Evolutionary conservation across 257 asterid species (phyloP).

Genomic region (Coffea eugenioides): DNA sequence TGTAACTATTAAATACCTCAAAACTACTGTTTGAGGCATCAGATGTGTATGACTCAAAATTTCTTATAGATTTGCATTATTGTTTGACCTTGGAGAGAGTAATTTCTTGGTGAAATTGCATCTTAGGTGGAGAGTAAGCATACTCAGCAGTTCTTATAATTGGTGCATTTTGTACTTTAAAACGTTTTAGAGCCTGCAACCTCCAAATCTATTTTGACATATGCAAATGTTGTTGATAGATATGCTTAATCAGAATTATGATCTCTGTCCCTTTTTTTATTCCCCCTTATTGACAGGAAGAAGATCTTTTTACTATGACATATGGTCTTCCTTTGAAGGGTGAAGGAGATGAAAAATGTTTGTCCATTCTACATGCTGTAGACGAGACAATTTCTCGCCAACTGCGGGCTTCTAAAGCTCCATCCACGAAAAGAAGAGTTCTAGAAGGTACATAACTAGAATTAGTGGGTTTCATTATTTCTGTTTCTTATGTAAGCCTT

Average conservation of each 20-base stretch:
- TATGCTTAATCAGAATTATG: constrained; percentile 3
- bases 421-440: constrained; percentile 52
- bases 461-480: constrained; percentile 8
- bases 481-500: constrained; percentile 15
- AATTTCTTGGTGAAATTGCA: not conserved
- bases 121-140: constrained; percentile 6
- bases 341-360: constrained; percentile 93
- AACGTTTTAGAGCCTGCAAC: not conserved
- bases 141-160: not conserved
- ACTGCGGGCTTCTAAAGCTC: constrained; percentile 87
- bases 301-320: constrained; percentile 88
- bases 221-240: not conserved
- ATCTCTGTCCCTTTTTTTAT: not conserved
- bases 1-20: not conserved
- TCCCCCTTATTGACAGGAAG: constrained; percentile 55
- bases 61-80: not conserved
- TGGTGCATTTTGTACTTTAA: not conserved
- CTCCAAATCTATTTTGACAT: not conserved
- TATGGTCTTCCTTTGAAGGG: constrained; percentile 86
- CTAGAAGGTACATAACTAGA: constrained; percentile 62
- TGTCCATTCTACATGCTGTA: constrained; percentile 82
- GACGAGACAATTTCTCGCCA: constrained; percentile 94
- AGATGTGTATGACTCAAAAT: not conserved
- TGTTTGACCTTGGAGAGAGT: not conserved
- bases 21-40: not conserved